Evolutionary conservation across 257 asterid genomes (phyloP), one percentile per base, ranked within the genome.

Genomic region (Agastache rugosa): DNA sequence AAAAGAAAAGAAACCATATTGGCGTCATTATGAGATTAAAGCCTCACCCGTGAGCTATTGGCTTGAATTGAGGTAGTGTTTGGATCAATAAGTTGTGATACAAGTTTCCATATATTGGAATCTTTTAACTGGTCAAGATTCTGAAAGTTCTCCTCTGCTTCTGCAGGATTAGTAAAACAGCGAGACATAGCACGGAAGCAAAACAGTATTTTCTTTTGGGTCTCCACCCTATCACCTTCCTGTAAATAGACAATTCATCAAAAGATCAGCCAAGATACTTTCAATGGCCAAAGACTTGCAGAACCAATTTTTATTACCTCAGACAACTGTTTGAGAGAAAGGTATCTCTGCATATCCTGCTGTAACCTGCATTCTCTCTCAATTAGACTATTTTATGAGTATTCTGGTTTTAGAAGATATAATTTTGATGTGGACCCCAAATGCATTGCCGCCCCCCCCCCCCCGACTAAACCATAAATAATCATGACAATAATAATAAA

Each of bases 141-240:
- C 83, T 81, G 92, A 82, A 95, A 92, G 69, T 79, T 86, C 85
- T 91, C 98, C 80, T 95, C 99, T 17, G 96, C 90, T 82, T 84
- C 90, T 66, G 85, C 83, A 75, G 96, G 88, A 84, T 91, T 93
- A 45, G 83, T 80, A 74, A 93, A 93, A 82, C 92, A 91, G 65
- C 94, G 96, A 54, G 97, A 91, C 98, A 95, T 95, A 58, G 86
- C 76, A 75, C 96, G 98, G 77, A 93, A 88, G 85, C 87, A 86
- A 71, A 83, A 79, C 59, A 63, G 64, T 48, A 87, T 82, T 87
- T 91, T 95, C 86, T 95, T 95, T 63, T 89, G 93, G 73, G 83
- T 76, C 90, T 95, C 99, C 23, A 86, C 51, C 23, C 83, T 85
- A 78, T 91, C 98, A 34, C 88, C 87, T 73, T 93, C 96, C 99